Evolutionary conservation across 2,329 filamentous ascomycete species (phyloP).

Genomic region (Trichoderma guizhouense): DNA sequence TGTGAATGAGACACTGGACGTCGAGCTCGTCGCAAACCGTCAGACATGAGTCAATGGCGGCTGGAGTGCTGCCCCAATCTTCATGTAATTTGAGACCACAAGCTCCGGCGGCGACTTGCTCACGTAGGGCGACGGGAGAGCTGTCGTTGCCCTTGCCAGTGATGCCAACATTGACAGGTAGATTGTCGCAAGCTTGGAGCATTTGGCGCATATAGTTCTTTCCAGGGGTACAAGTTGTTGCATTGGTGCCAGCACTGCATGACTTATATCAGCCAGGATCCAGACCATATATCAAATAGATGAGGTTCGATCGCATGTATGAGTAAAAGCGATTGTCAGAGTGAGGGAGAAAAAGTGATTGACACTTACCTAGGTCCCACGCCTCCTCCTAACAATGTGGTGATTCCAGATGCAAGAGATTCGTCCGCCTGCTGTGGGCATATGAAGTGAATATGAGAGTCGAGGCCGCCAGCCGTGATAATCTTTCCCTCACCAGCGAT

Average conservation of each 20-base stretch:
- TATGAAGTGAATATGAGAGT: conserved; percentile 91
- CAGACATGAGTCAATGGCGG: conserved; percentile 85
- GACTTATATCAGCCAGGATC: not conserved
- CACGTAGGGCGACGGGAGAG: conserved; percentile 63
- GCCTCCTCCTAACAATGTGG: conserved; percentile 85
- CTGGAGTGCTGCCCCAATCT: conserved; percentile 90
- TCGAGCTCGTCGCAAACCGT: conserved; percentile 85
- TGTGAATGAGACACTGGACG: conserved; percentile 91
- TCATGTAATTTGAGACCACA: conserved; percentile 93
- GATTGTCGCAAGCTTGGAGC: conserved; percentile 77
- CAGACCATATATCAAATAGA: not conserved
- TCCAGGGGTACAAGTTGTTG: conserved; percentile 90
- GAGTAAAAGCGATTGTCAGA: not conserved
- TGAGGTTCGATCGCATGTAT: not conserved
- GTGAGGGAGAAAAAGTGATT: not conserved
- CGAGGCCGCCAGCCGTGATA: conserved; percentile 83
- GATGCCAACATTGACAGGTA: conserved; percentile 86
- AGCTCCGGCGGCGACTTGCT: conserved; percentile 79
- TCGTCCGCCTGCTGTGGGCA: conserved; percentile 90
- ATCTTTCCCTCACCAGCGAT: conserved; percentile 89
- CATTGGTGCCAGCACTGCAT: conserved; percentile 74
- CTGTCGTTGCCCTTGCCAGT: conserved; percentile 93
- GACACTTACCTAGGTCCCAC: conserved; percentile 73
- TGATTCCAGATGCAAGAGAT: conserved; percentile 79
- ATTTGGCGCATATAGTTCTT: conserved; percentile 80